Conservation (phyloP, 306 rosid genomes). For the Leucaena leucocephala region DNA sequence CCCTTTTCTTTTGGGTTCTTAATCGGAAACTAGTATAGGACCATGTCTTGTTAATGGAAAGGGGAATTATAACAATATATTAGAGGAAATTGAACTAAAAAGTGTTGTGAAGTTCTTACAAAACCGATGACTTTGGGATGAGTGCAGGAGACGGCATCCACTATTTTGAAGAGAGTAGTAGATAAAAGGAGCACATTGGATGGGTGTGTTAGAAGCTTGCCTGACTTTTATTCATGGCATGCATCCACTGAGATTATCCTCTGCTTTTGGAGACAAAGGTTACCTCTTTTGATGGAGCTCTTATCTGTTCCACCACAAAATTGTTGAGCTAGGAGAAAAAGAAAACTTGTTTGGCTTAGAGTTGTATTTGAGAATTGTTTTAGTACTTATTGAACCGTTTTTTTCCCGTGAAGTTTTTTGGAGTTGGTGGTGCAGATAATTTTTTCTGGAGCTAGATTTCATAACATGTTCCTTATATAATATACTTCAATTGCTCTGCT, state of each 20-base stretch:
- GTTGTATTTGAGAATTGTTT: conserved; percentile 32
- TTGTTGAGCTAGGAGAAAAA: conserved; percentile 26
- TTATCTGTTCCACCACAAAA: conserved; percentile 39
- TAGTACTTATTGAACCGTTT: conserved; percentile 33
- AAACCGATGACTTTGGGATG: conserved; percentile 23
- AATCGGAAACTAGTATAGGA: conserved; percentile 1
- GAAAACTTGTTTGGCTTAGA: conserved; percentile 33
- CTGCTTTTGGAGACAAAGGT: conserved; percentile 43
- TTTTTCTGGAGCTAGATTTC: conserved; percentile 33
- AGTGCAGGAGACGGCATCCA: conserved; percentile 92
- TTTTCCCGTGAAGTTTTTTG: conserved; percentile 36
- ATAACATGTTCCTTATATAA: conserved; percentile 9
- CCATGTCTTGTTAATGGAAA: not conserved
- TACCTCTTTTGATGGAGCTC: conserved; percentile 34
- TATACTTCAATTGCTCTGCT: conserved; percentile 30
- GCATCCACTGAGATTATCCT: conserved; percentile 48
- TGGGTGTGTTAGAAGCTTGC: conserved; percentile 54
- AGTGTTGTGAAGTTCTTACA: not conserved
- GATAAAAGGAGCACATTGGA: conserved; percentile 43
- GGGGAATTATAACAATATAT: not conserved
- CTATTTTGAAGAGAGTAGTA: conserved; percentile 57
- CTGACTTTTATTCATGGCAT: conserved; percentile 61
- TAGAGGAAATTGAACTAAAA: conserved; percentile 16
- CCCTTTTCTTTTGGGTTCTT: not conserved
- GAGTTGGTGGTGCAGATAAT: conserved; percentile 50